Base-by-base conservation (phyloP, 768 basidiomycete genomes). In the Erythrobasidium yunnanense region DNA sequence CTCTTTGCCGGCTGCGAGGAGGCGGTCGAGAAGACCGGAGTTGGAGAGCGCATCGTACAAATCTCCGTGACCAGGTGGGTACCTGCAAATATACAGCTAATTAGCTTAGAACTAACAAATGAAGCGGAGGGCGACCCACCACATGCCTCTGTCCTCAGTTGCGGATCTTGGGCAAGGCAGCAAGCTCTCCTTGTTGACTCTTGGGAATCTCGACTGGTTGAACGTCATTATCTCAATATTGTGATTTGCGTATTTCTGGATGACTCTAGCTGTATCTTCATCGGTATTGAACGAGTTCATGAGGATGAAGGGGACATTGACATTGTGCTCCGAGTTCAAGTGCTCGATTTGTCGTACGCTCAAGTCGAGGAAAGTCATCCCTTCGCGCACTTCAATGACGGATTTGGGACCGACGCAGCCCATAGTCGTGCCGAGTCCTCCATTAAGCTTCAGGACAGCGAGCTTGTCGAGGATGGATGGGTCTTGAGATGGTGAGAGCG, bases 271-370 rank as follows among this genome's bases (percentile, higher is more conserved):
- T 54, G 92, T 93, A 77, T 96, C 91, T 35, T 95, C 89, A 76
- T 91, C 88, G 20, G 92, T 96, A 81, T 93, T 93, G 82, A 97
- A 96, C 63, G 90, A 93, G 74, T 91, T 95, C 93, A 95, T 93
- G 74, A 96, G 84, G 79, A 95, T 87, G 77, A 95, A 86, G n/a
- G 90, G 91, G 49, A 93, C 88, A 78, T 95, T 87, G 77, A 88
- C 86, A 69, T 83, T 83, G 74, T 83, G 80, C 53, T 83, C 82
- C 56, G 85, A 87, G 81, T 92, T 91, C 75, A 93, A 84, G 77
- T 93, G 88, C 81, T 95, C 90, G 73, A 96, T 90, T 78, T 95
- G 91, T 70, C 89, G 83, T 50, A 96, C 89, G 63, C 84, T 87
- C 69, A 96, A 82, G 77, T 96, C 92, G 69, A 96, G 84, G 84